Evolutionary conservation across 208 protist genomes (phyloP), one percentile per base, ranked within the genome.

Genomic region (Herpetomonas tarakana): DNA sequence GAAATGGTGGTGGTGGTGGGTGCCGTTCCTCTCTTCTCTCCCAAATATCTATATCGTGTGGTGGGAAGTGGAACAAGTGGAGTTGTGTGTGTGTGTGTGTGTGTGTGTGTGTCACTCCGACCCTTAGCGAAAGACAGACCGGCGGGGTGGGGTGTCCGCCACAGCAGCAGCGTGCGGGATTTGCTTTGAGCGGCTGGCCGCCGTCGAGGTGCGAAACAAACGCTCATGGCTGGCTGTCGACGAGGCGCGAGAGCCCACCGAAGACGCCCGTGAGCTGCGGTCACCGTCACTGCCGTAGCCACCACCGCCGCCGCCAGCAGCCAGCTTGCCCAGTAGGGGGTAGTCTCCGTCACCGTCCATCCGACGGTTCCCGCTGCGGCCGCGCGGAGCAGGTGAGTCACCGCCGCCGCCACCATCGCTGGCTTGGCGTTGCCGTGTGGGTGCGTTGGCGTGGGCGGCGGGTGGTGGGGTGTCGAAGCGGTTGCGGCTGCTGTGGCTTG

Each of bases 171-270:
- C 16, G 29, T 58, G 54, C 26, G 61, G 62, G 62, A 41, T 58
- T 28, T 80, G 63, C 21, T 67, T 71, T 50, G 68, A 61, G 11
- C 74, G 67, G 35, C 83, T 93, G 68, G 77, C 85, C 29, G 63
- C 83, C n/a, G 87, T 91, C 9, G 80, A 56, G 6, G 81, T 76
- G 58, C 65, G 74, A 52, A 87, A 93, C 26, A 93, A 61, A 11
- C 86, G 77, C 51, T 93, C 86, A 45, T 78, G 59, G 44, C 47
- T 69, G n/a, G 27, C 19, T 7, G 53, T 12, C 50, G n/a, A 25
- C 12, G 14, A 25, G 21, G 27, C 6, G 19, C 16, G 25, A 7
- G 11, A 25, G 53, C 28, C 19, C 24, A n/a, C 31, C 25, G 27
- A 39, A 29, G 18, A 35, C 9, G 52, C 22, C 16, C 21, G 22